phyloP scores from a whole-genome alignment of 106 monocot genomes.

The Platanthera guangdongensis region DNA sequence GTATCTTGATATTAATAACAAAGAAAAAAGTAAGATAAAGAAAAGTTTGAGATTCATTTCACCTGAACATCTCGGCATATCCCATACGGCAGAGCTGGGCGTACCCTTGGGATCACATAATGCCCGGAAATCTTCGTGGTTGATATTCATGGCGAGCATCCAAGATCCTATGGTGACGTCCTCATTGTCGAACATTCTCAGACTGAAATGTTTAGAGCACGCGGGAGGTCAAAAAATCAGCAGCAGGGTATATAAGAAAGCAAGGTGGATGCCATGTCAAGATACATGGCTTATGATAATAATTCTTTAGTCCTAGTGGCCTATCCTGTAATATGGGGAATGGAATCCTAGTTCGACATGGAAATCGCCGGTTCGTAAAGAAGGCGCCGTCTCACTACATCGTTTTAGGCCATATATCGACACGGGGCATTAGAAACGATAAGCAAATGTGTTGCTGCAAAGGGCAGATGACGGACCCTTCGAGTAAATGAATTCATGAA shows the following conservation, averaged over 20 bases:
- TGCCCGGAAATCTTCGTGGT: conserved; percentile 61
- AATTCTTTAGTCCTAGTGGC: neutral
- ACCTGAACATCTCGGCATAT: conserved; percentile 77
- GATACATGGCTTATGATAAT: neutral
- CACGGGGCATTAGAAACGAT: too few relatives aligned
- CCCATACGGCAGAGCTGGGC: conserved; percentile 76
- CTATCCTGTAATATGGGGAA: neutral
- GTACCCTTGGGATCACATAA: conserved; percentile 57
- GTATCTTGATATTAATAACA: neutral
- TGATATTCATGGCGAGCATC: conserved; percentile 90
- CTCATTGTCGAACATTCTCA: conserved; percentile 86
- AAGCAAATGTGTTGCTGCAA: too few relatives aligned
- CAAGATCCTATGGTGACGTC: conserved; percentile 83
- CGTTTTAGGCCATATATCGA: neutral
- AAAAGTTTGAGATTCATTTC: neutral
- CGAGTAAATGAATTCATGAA: too few relatives aligned
- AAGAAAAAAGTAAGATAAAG: neutral
- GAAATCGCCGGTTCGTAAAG: neutral
- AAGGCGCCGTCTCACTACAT: neutral
- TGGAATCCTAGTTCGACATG: neutral
- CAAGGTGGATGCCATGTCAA: neutral
- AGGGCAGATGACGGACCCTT: too few relatives aligned
- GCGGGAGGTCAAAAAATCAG: neutral
- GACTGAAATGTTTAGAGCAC: conserved; percentile 18
- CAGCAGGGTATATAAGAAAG: neutral